phyloP scores from a whole-genome alignment of 192 early-diverging fungal species.

The Cladochytrium replicatum region DNA sequence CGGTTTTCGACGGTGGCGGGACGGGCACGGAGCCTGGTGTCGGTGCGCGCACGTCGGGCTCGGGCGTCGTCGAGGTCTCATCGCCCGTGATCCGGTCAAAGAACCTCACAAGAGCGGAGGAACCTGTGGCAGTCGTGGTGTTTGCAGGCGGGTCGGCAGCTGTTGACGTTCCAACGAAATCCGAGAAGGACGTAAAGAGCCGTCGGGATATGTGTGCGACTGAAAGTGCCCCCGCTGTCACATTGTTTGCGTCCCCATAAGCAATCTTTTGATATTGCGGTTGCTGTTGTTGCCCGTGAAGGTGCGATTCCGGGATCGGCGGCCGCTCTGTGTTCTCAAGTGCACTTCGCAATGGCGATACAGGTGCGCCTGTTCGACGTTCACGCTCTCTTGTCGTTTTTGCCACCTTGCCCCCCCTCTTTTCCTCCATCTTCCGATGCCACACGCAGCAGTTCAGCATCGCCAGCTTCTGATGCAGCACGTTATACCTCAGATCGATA shows the following conservation, averaged over 20 bases:
- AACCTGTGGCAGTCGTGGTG: too few species aligned
- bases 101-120: slow-evolving; percentile 6
- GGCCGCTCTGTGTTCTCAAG: background rate
- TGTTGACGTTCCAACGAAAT: too few species aligned
- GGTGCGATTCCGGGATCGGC: background rate
- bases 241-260: too few species aligned
- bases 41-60: background rate
- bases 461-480: slow-evolving; percentile 26
- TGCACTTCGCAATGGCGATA: background rate
- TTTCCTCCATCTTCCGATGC: slow-evolving; percentile 3
- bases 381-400: background rate
- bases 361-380: background rate
- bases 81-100: slow-evolving; percentile 8
- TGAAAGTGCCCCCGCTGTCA: too few species aligned
- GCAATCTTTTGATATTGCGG: too few species aligned
- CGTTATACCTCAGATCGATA: slow-evolving; percentile 19
- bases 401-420: background rate
- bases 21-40: too few species aligned
- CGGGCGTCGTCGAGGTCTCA: slow-evolving; percentile 1
- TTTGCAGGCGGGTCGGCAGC: too few species aligned
- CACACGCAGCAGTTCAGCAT: slow-evolving; percentile 30
- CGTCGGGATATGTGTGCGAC: too few species aligned
- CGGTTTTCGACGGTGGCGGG: slow-evolving; percentile 2
- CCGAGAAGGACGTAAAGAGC: too few species aligned
- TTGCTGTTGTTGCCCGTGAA: too few species aligned